Evolutionary conservation across 192 early-diverging fungal genomes (phyloP).

Genomic region (Jimgerdemannia lactiflua): DNA sequence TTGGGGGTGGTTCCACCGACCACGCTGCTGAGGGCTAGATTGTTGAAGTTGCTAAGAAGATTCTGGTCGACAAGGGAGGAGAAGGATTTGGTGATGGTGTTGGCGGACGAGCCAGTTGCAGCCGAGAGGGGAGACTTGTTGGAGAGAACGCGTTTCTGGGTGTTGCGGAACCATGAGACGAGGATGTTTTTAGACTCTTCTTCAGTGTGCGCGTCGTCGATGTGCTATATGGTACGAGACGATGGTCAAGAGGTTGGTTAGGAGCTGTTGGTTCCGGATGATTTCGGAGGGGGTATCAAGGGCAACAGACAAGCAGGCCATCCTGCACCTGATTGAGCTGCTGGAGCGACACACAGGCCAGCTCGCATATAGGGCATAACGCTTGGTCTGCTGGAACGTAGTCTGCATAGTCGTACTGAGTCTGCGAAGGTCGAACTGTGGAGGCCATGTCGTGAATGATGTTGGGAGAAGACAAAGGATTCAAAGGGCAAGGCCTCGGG

Average conservation of each 20-base stretch:
- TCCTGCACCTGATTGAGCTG: constrained; percentile 21
- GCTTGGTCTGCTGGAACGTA: constrained; percentile 28
- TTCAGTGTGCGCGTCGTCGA: constrained; percentile 15
- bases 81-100: constrained; percentile 18
- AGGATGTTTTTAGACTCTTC: constrained; percentile 50
- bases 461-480: no score
- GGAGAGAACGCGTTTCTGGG: constrained; percentile 45
- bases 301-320: neutral
- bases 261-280: no score
- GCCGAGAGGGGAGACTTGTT: constrained; percentile 20
- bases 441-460: neutral
- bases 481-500: no score
- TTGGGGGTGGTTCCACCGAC: constrained; percentile 19
- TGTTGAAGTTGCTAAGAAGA: constrained; percentile 41
- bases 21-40: constrained; percentile 32
- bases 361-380: constrained; percentile 32
- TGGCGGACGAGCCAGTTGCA: neutral
- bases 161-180: constrained; percentile 45
- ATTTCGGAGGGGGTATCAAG: neutral
- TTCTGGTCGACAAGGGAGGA: constrained; percentile 26
- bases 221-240: neutral
- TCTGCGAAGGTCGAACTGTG: neutral
- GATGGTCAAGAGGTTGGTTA: no score
- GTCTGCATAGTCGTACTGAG: constrained; percentile 15
- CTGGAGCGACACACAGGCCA: constrained; percentile 24